phyloP scores from a whole-genome alignment of 441 rosid species.

The Viola pubescens region DNA sequence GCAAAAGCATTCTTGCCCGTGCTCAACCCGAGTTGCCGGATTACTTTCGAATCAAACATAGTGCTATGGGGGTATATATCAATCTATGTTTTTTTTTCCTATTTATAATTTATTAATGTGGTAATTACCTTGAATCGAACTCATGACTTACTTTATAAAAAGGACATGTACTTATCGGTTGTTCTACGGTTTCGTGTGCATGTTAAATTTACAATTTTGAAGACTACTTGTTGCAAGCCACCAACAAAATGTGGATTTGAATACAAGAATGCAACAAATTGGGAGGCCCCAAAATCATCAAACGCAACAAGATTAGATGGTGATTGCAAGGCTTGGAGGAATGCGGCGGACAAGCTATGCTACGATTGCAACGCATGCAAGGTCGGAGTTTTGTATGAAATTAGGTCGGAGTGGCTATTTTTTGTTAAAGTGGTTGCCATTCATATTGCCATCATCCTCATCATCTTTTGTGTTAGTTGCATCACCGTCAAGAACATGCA shows the following conservation, averaged over 20 bases:
- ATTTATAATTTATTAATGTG: not conserved
- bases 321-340: conserved; percentile 49
- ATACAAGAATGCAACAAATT: conserved; percentile 39
- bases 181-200: not conserved
- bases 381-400: conserved; percentile 40
- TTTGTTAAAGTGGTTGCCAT: conserved; percentile 10
- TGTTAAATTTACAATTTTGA: not conserved
- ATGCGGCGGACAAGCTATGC: conserved; percentile 39
- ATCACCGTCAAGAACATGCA: no score
- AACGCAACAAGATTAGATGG: conserved; percentile 6
- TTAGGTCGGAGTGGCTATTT: conserved; percentile 36
- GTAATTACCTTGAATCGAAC: not conserved
- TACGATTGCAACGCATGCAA: conserved; percentile 50
- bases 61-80: conserved; percentile 26
- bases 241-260: conserved; percentile 37
- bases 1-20: conserved; percentile 16
- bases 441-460: no score
- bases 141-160: not conserved
- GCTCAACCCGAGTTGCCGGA: not conserved
- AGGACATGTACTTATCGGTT: not conserved
- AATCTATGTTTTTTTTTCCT: not conserved
- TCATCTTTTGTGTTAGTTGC: no score
- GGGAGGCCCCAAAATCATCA: conserved; percentile 18
- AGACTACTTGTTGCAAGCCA: conserved; percentile 67
- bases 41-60: conserved; percentile 16